phyloP scores from a whole-genome alignment of 306 rosid genomes.

The Ochetophila trinervis region DNA sequence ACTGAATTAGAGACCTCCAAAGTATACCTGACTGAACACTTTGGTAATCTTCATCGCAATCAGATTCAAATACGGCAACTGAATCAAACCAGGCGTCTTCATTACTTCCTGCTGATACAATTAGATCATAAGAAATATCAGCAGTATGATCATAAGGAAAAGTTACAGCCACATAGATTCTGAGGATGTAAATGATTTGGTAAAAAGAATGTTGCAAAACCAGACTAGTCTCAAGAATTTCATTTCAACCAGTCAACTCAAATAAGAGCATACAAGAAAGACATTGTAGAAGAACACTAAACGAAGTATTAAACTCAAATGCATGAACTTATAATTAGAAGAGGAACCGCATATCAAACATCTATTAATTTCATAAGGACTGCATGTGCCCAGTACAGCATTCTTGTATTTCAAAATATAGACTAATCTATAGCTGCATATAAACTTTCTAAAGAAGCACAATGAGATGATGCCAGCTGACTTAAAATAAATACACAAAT shows the following conservation, averaged over 20 bases:
- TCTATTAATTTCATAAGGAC: neutral
- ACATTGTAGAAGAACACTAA: neutral
- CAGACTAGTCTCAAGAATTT: constrained; percentile 3
- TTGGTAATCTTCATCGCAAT: constrained; percentile 83
- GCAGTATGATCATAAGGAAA: neutral
- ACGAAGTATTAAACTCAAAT: too few relatives aligned
- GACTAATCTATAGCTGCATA: too few relatives aligned
- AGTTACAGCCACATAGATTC: neutral
- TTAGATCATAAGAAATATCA: constrained; percentile 15
- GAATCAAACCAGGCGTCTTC: constrained; percentile 94
- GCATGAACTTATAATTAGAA: neutral
- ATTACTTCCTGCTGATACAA: constrained; percentile 41
- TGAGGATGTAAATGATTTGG: constrained; percentile 8
- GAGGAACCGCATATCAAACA: neutral
- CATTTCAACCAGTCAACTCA: neutral
- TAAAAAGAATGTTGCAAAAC: neutral
- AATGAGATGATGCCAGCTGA: too few relatives aligned
- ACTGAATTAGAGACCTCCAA: constrained; percentile 3
- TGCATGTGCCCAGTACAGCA: neutral
- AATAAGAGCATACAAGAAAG: constrained; percentile 1
- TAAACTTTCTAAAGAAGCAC: too few relatives aligned
- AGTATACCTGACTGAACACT: constrained; percentile 81
- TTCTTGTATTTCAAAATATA: neutral
- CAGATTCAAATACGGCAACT: constrained; percentile 62
- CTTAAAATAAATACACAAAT: too few relatives aligned